Percentiles rank a stretch among this genome's conserved stretches.
These are phyloP conservation scores for Priceomyces fermenticarens DNA, from an alignment of 805 yeast species.

Conservation along the genomic window DNA sequence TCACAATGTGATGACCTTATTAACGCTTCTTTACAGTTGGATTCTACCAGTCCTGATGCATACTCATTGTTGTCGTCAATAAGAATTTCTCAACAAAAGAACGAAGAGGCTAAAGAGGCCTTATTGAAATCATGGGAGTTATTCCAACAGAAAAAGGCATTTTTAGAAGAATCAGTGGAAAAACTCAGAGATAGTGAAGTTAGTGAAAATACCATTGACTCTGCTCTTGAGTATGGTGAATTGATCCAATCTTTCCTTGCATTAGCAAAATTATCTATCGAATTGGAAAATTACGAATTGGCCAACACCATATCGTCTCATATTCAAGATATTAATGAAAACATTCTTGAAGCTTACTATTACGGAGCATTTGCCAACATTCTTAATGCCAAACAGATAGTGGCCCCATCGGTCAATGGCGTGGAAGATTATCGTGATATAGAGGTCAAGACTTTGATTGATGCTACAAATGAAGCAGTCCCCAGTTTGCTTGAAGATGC, in stretches of 20 bases:
- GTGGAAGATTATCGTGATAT: slow-evolving; percentile 42
- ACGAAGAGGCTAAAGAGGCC: slow-evolving; percentile 69
- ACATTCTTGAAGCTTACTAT: slow-evolving; percentile 76
- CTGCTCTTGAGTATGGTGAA: slow-evolving; percentile 56
- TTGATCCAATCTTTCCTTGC: slow-evolving; percentile 71
- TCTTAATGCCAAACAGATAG: slow-evolving; percentile 34
- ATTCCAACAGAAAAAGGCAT: slow-evolving; percentile 50
- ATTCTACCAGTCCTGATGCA: slow-evolving; percentile 67
- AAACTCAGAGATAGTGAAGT: slow-evolving; percentile 10
- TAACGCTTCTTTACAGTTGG: slow-evolving; percentile 58
- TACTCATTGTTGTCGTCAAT: slow-evolving; percentile 83
- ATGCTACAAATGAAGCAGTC: slow-evolving; percentile 25
- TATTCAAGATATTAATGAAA: slow-evolving; percentile 79
- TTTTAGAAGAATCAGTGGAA: slow-evolving; percentile 42
- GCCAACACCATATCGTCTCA: slow-evolving; percentile 64
- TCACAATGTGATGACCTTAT: slow-evolving; percentile 70
- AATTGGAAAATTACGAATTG: slow-evolving; percentile 66
- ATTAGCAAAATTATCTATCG: slow-evolving; percentile 72
- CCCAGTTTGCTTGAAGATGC: slow-evolving; percentile 34
- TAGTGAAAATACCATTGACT: slow-evolving; percentile 37
- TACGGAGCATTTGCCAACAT: slow-evolving; percentile 75
- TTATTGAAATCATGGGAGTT: slow-evolving; percentile 69
- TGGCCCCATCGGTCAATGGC: slow-evolving; percentile 15
- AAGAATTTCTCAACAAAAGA: slow-evolving; percentile 79
- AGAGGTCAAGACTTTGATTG: slow-evolving; percentile 17